phyloP scores from a whole-genome alignment of 148 eudicot species.

The Rhododendron williamsianum region DNA sequence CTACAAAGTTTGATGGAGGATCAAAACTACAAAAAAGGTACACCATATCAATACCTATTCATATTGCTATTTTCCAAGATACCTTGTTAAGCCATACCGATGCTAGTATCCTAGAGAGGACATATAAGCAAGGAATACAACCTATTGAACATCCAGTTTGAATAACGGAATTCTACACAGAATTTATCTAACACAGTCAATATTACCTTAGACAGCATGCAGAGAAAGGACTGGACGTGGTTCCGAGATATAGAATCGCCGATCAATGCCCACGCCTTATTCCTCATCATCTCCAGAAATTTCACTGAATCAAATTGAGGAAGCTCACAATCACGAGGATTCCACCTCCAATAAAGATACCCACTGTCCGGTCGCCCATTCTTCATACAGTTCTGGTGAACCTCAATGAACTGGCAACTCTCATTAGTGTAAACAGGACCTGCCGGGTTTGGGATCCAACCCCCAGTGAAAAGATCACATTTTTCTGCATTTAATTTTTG shows the following conservation, averaged over 20 bases:
- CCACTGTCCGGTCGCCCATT: conserved; percentile 68
- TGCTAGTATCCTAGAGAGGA: background rate
- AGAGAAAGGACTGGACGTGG: conserved; percentile 57
- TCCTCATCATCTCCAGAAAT: conserved; percentile 51
- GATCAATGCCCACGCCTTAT: conserved; percentile 52
- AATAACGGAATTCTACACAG: background rate
- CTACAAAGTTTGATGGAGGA: background rate
- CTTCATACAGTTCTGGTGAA: conserved; percentile 59
- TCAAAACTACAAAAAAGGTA: background rate
- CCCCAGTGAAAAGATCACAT: conserved; percentile 55
- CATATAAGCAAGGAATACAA: background rate
- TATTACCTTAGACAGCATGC: conserved; percentile 53
- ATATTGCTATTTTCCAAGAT: background rate
- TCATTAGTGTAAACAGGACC: conserved; percentile 56
- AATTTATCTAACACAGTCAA: background rate
- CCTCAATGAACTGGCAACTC: conserved; percentile 43
- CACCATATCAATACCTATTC: background rate
- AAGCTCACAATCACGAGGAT: conserved; percentile 43
- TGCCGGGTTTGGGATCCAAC: conserved; percentile 50
- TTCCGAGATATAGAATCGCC: conserved; percentile 70
- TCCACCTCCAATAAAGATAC: conserved; percentile 69
- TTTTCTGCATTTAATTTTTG: conserved; percentile 23
- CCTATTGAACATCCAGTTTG: background rate
- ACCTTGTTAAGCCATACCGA: background rate
- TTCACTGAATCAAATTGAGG: conserved; percentile 38